phyloP scores from a whole-genome alignment of 164 flowering plant genomes.

The Kalanchoe fedtschenkoi region DNA sequence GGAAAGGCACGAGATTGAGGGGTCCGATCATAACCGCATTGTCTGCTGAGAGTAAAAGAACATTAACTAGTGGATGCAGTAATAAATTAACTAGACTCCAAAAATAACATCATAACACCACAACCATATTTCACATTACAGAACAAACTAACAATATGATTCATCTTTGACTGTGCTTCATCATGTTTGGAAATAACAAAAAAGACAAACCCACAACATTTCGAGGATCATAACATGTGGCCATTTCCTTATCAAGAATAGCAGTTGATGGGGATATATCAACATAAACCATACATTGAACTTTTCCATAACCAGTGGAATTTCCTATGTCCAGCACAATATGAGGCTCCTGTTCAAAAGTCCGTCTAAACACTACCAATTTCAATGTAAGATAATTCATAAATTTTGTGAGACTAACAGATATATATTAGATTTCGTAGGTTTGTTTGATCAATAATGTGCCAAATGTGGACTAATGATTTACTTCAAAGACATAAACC shows the following conservation, averaged over 20 bases:
- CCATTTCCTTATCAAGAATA: not conserved
- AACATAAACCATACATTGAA: no score
- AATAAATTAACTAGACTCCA: not conserved
- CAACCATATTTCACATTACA: not conserved
- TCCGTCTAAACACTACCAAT: no score
- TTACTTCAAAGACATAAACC: no score
- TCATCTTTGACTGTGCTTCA: not conserved
- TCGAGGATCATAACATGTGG: not conserved
- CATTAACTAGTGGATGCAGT: not conserved
- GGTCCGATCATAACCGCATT: constrained; percentile 19
- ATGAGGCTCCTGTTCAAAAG: no score
- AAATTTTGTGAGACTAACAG: no score
- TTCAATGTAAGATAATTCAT: no score
- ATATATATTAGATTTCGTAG: no score
- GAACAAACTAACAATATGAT: not conserved
- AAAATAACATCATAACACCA: not conserved
- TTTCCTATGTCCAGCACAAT: no score
- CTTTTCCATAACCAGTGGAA: no score
- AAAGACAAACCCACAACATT: not conserved
- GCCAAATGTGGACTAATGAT: no score
- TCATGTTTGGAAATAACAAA: not conserved
- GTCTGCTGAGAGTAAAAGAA: constrained; percentile 1
- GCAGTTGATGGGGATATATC: not conserved
- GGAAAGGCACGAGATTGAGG: constrained; percentile 17
- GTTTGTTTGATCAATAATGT: no score